Conservation (phyloP, 179 eudicot genomes). For the Pouteria campechiana region DNA sequence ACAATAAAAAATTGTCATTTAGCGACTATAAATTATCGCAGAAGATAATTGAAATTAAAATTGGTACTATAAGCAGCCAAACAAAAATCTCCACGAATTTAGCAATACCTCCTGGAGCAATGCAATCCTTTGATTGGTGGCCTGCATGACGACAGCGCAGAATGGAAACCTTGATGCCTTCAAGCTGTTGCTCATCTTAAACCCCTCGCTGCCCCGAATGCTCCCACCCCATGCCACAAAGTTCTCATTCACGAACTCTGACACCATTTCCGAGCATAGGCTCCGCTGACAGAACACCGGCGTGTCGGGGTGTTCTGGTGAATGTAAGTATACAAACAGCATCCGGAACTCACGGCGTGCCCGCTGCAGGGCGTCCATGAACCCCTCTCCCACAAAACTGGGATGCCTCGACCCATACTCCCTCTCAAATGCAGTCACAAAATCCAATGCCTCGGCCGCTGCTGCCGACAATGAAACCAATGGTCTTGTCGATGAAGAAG, state of each 20-base stretch:
- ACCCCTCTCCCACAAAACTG: slow-evolving; percentile 60
- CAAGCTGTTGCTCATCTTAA: slow-evolving; percentile 96
- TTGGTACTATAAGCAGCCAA: too few relatives aligned
- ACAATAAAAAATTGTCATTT: too few relatives aligned
- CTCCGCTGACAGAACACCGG: slow-evolving; percentile 54
- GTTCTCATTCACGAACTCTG: slow-evolving; percentile 75
- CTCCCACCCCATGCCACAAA: slow-evolving; percentile 90
- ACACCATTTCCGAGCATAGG: slow-evolving; percentile 41
- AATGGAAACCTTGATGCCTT: slow-evolving; percentile 88
- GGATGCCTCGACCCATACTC: slow-evolving; percentile 47
- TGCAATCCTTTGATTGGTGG: slow-evolving; percentile 86
- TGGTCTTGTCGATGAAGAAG: slow-evolving; percentile 20
- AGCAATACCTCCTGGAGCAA: slow-evolving; percentile 95
- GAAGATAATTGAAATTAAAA: too few relatives aligned
- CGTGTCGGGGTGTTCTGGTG: slow-evolving; percentile 89
- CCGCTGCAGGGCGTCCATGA: slow-evolving; percentile 92
- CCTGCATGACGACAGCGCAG: slow-evolving; percentile 94
- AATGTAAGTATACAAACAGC: slow-evolving; percentile 79
- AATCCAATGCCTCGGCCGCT: slow-evolving; percentile 49
- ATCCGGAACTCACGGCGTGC: slow-evolving; percentile 60
- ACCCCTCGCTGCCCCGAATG: slow-evolving; percentile 74
- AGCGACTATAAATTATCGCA: too few relatives aligned
- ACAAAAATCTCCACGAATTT: too few relatives aligned
- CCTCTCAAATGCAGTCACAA: slow-evolving; percentile 52
- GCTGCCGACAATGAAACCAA: slow-evolving; percentile 36